A percentile compares a stretch with the other conserved stretches of the same genome.
Conservation (phyloP, 768 basidiomycete genomes). For the Trametes maxima region DNA sequence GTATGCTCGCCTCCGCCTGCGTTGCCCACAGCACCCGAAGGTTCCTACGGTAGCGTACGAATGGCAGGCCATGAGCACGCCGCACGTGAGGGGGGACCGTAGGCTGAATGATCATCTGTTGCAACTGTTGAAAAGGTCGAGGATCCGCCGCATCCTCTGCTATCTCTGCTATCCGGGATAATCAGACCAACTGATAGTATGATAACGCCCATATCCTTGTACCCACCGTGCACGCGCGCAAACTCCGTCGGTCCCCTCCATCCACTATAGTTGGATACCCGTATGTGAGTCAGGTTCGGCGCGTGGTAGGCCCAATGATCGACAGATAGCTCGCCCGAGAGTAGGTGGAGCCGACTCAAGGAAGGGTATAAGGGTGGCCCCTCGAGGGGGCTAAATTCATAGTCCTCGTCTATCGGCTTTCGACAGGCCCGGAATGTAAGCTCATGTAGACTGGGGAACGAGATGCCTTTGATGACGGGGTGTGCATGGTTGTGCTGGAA, state of each 20-base stretch:
- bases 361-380: background rate
- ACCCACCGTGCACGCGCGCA: background rate
- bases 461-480: background rate
- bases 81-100: too few species aligned
- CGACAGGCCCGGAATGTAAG: background rate
- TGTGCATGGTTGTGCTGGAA: background rate
- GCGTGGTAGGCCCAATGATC: background rate
- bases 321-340: background rate
- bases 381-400: background rate
- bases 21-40: too few species aligned
- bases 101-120: too few species aligned
- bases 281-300: background rate
- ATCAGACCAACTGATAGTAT: too few species aligned
- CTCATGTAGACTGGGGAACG: background rate
- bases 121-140: too few species aligned
- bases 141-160: too few species aligned
- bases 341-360: background rate
- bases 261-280: background rate
- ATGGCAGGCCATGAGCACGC: too few species aligned
- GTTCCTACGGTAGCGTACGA: too few species aligned
- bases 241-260: background rate
- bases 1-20: too few species aligned
- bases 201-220: background rate
- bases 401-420: background rate
- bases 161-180: too few species aligned